Base-by-base conservation (phyloP, 768 basidiomycete species). In the Hydnum rufescens region DNA sequence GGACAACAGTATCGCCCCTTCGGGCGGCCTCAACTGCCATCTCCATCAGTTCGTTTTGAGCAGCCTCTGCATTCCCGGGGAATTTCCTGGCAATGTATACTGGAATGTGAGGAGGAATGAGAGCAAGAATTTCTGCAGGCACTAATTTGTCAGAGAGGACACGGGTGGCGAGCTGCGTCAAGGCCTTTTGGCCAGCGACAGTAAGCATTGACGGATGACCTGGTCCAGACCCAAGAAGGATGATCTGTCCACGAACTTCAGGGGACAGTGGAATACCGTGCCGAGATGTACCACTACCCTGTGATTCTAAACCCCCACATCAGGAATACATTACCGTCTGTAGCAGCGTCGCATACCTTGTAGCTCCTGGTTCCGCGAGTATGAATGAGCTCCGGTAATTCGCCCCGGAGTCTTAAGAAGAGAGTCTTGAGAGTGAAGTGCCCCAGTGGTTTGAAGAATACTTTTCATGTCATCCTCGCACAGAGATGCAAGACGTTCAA, bases 61-160 rank as follows among this genome's bases (percentile, higher is more conserved):
- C 89, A 13, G 82, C 81, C 48, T 99, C 93, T 2, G 89, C 87
- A 62, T 97, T 97, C 0, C 95, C 95, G 0, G 95, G 95, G 67
- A 93, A 96, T 61, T 99, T 99, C 58, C 82, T 81, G 18, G 95
- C 95, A 59, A 97, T 95, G 47, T 80, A 79, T 4, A 96, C 72
- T 53, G 80, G 73, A 0, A 80, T 74, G 26, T 68, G 54, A 53
- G 51, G 63, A 0, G 92, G 93, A 51, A 97, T 85, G 26, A 96
- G 70, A 0, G 74, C 78, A 19, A 99, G 77, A 5, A 99, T 82
- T 4, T 80, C 77, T 13, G 80, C 73, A 0, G 93, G 93, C 2
- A 97, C 93, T 28, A 99, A 82, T 60, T 99, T 99, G 68, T 99
- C 95, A 13, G 89, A 85, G 8, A 99, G 75, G 6, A 97, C 86